Conservation (phyloP, 768 basidiomycete species). For the Amyloporia xantha region DNA sequence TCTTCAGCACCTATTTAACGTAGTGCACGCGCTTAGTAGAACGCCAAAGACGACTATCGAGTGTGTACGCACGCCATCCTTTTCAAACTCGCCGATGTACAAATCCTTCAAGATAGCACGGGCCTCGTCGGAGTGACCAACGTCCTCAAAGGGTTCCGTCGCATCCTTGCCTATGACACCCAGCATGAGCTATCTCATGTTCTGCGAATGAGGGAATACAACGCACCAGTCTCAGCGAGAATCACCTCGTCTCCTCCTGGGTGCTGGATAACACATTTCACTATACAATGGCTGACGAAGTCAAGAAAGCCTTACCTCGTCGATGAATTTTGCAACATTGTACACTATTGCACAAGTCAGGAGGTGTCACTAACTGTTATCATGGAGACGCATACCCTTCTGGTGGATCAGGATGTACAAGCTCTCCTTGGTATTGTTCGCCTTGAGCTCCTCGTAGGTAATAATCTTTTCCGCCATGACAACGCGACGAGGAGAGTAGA, state of each 20-base stretch:
- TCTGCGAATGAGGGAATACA: conserved; percentile 11
- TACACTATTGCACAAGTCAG: conserved; percentile 55
- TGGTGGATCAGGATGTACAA: conserved; percentile 80
- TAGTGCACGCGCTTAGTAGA: too few species aligned
- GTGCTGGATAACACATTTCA: conserved; percentile 38
- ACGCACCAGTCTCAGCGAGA: conserved; percentile 82
- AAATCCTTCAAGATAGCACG: conserved; percentile 75
- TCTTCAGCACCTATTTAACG: conserved; percentile 37
- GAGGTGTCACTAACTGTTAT: conserved; percentile 4
- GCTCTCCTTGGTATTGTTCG: conserved; percentile 65
- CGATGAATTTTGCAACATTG: conserved; percentile 88
- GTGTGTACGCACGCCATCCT: conserved; percentile 46
- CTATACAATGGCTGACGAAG: background rate
- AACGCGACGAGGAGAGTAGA: conserved; percentile 12
- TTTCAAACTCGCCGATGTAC: conserved; percentile 78
- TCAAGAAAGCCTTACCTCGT: conserved; percentile 61
- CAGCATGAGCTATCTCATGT: background rate
- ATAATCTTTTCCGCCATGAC: conserved; percentile 41
- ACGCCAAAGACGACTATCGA: background rate
- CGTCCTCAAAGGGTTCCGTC: conserved; percentile 98
- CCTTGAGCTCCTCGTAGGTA: conserved; percentile 71
- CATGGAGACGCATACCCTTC: conserved; percentile 51
- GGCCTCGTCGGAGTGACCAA: conserved; percentile 98
- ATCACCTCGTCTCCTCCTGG: conserved; percentile 99
- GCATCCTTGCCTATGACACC: conserved; percentile 74